Conservation (phyloP, 768 basidiomycete species). For the Lepiota brunneoincarnata region DNA sequence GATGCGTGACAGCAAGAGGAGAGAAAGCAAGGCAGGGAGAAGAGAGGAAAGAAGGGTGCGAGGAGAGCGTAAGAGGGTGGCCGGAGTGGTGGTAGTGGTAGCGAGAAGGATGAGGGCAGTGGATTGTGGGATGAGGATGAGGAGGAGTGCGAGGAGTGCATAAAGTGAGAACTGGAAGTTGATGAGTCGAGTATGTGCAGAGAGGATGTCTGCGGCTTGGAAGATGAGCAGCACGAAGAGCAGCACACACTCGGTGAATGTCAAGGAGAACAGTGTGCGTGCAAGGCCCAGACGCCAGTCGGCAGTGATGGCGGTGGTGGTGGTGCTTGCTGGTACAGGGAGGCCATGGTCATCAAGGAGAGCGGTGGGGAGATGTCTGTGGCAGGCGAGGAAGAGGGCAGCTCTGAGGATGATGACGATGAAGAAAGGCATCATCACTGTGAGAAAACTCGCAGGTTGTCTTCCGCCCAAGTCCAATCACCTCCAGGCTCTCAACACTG, state of each 20-base stretch:
- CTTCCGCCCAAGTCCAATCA: too few species aligned
- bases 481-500: too few species aligned
- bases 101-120: constrained; percentile 57
- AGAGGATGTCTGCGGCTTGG: constrained; percentile 59
- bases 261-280: constrained; percentile 54
- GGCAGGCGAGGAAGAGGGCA: background rate
- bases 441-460: too few species aligned
- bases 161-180: constrained; percentile 71
- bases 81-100: constrained; percentile 13
- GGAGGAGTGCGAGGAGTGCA: constrained; percentile 56
- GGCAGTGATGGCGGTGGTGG: too few species aligned
- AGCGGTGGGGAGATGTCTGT: constrained; percentile 1
- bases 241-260: constrained; percentile 73
- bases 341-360: background rate
- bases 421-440: background rate
- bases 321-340: too few species aligned
- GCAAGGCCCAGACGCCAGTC: constrained; percentile 14
- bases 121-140: constrained; percentile 66
- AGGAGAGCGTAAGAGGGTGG: constrained; percentile 16
- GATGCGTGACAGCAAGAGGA: constrained; percentile 62
- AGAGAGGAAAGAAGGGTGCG: constrained; percentile 18
- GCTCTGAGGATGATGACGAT: background rate
- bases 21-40: constrained; percentile 50
- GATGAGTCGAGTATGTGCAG: constrained; percentile 54
- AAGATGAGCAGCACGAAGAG: constrained; percentile 71